Percentiles rank a stretch among this genome's conserved stretches.
These are phyloP conservation scores for Gnaphalium uliginosum DNA, from an alignment of 129 eudicot genomes.

Conservation along the genomic window DNA sequence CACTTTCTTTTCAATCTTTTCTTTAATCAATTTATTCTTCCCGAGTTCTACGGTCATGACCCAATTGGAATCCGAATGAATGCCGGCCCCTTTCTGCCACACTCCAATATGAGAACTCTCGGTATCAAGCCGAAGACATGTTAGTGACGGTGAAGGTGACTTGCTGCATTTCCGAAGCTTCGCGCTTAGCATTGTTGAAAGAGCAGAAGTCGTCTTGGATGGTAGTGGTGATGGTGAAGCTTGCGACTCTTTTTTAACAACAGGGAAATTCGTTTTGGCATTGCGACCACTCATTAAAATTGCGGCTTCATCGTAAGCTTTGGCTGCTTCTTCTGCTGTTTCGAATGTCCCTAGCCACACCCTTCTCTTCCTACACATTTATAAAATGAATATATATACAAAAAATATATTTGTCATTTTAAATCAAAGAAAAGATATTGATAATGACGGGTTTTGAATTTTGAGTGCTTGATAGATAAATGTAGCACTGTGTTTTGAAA, in stretches of 20 bases:
- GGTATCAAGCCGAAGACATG: conserved; percentile 84
- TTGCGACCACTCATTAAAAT: conserved; percentile 84
- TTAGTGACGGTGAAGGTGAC: conserved; percentile 76
- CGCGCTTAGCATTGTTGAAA: conserved; percentile 61
- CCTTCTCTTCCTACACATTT: conserved; percentile 67
- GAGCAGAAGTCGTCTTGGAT: conserved; percentile 31
- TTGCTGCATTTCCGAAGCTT: conserved; percentile 84
- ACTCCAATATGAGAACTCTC: conserved; percentile 89
- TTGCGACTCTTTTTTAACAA: conserved; percentile 13
- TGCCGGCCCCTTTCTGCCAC: conserved; percentile 93
- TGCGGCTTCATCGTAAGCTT: conserved; percentile 93
- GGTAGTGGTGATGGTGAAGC: neutral
- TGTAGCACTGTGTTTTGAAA: no score
- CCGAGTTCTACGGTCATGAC: conserved; percentile 93
- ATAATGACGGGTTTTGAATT: neutral
- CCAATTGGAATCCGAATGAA: conserved; percentile 73
- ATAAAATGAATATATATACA: neutral
- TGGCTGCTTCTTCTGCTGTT: conserved; percentile 94
- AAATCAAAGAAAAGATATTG: neutral
- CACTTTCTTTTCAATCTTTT: neutral
- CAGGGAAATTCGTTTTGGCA: conserved; percentile 84
- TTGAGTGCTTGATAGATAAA: neutral
- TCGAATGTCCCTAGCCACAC: conserved; percentile 96
- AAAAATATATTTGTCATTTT: no score
- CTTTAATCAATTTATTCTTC: conserved; percentile 32